Conservation (phyloP, 257 asterid genomes). For the Capsicum pubescens region DNA sequence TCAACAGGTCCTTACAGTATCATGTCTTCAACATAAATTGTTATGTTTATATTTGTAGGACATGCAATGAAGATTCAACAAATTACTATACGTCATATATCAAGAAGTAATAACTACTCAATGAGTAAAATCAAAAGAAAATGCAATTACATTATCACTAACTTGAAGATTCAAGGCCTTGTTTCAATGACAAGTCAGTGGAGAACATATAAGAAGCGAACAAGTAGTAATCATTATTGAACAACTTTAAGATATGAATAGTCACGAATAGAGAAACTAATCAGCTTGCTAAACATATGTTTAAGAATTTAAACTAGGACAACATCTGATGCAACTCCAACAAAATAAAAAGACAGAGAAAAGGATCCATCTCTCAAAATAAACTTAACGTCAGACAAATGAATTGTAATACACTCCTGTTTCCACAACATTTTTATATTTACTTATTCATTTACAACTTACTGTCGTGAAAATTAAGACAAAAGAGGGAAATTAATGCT, state of each 20-base stretch:
- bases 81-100: neutral
- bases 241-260: conserved; percentile 5
- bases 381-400: neutral
- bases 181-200: neutral
- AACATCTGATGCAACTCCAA: conserved; percentile 22
- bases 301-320: conserved; percentile 9
- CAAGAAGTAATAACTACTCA: neutral
- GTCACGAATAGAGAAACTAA: neutral
- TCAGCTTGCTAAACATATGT: neutral
- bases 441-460: neutral
- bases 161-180: neutral
- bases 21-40: neutral
- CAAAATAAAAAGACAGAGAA: neutral
- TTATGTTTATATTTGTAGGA: neutral
- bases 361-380: conserved; percentile 18
- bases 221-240: neutral
- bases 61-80: neutral
- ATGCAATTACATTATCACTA: neutral
- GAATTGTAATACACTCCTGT: neutral
- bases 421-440: conserved; percentile 16
- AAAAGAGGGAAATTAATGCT: neutral
- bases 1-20: neutral
- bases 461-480: neutral
- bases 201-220: conserved; percentile 17
- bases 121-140: neutral